phyloP scores from a whole-genome alignment of 495 filamentous ascomycete species.

The Cercophora samala region DNA sequence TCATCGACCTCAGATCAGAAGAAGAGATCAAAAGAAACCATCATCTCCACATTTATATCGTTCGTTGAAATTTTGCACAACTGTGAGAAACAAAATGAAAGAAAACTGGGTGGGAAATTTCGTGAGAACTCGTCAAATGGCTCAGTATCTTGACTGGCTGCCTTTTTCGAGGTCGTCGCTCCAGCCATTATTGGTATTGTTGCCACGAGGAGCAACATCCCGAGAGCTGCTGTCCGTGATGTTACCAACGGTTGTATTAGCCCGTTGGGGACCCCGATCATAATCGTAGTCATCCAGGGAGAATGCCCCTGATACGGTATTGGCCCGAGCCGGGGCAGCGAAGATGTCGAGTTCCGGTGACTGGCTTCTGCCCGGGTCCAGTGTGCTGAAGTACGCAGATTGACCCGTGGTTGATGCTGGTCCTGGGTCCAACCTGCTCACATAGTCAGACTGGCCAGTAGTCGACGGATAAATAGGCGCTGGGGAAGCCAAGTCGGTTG shows the following conservation, averaged over 20 bases:
- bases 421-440: neutral
- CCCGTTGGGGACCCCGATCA: neutral
- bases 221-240: neutral
- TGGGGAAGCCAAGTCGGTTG: neutral
- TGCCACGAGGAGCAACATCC: neutral
- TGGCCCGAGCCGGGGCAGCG: neutral
- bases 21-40: neutral
- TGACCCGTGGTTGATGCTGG: neutral
- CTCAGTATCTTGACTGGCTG: conserved; percentile 11
- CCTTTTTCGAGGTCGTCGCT: conserved; percentile 14
- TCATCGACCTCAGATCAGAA: too few species aligned
- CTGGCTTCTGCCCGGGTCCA: neutral
- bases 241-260: neutral
- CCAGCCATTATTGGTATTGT: conserved; percentile 8
- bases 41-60: neutral
- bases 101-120: neutral
- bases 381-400: neutral
- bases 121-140: neutral
- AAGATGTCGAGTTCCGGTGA: neutral
- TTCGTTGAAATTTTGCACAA: neutral
- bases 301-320: neutral
- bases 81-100: neutral
- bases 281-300: conserved; percentile 6
- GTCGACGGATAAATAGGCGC: neutral
- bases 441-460: neutral